A percentile compares a stretch with the other conserved stretches of the same genome.
Conservation (phyloP, 1,284 basidiomycete genomes). For the Apiotrichum montevideense region DNA sequence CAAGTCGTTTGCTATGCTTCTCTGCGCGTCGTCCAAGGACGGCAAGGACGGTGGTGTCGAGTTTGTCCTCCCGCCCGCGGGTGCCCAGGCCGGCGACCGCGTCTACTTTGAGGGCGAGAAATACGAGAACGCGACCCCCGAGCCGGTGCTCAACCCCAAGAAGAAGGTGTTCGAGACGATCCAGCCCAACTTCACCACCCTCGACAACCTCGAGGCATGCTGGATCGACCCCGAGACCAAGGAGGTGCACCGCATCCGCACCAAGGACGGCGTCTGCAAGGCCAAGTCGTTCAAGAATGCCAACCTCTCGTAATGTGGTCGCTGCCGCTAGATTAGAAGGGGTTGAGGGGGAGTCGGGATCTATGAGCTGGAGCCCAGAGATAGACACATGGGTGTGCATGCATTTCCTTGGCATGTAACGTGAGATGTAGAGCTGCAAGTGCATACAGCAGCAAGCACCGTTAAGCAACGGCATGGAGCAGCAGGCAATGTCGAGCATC, state of each 20-base stretch:
- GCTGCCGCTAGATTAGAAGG: too few species aligned
- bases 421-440: too few species aligned
- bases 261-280: constrained; percentile 71
- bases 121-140: constrained; percentile 64
- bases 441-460: too few species aligned
- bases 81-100: constrained; percentile 78
- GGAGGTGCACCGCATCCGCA: constrained; percentile 72
- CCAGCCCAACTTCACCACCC: constrained; percentile 80
- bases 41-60: constrained; percentile 89
- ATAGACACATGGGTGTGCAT: too few species aligned
- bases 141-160: constrained; percentile 85
- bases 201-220: constrained; percentile 77
- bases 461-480: too few species aligned
- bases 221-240: constrained; percentile 85
- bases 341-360: too few species aligned
- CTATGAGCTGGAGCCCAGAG: too few species aligned
- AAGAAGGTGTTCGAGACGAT: constrained; percentile 96
- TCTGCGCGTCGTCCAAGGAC: constrained; percentile 78
- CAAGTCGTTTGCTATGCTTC: constrained; percentile 94
- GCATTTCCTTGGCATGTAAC: too few species aligned
- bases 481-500: too few species aligned
- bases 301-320: constrained; percentile 61
- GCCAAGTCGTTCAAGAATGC: constrained; percentile 80
- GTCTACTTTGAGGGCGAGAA: constrained; percentile 81
- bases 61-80: constrained; percentile 77